Conservation (phyloP, 257 asterid genomes). For the Pogostemon cablin region DNA sequence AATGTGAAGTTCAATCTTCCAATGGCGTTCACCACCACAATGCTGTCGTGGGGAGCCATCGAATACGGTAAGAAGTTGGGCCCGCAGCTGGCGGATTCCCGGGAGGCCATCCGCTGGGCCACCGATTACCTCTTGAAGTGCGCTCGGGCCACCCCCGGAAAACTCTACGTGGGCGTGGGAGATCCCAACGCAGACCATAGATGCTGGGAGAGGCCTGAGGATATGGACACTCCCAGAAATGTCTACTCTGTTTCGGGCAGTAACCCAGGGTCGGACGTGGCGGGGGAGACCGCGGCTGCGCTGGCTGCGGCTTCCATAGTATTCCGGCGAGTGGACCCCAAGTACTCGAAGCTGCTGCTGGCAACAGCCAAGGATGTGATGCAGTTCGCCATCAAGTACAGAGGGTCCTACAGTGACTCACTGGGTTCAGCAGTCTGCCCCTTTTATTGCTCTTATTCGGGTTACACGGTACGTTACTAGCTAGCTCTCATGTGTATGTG, state of each 20-base stretch:
- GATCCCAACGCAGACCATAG: conserved; percentile 79
- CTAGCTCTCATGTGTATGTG: too few relatives aligned
- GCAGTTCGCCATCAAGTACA: conserved; percentile 64
- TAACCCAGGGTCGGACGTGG: conserved; percentile 91
- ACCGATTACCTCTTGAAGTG: conserved; percentile 85
- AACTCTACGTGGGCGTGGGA: conserved; percentile 83
- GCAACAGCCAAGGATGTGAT: conserved; percentile 60
- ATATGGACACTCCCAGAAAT: conserved; percentile 71
- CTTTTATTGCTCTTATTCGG: conserved; percentile 83
- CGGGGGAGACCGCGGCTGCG: conserved; percentile 93
- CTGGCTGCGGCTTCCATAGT: conserved; percentile 87
- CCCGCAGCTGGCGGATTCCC: conserved; percentile 43
- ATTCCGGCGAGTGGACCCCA: conserved; percentile 55
- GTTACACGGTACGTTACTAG: conserved; percentile 50
- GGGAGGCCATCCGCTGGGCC: conserved; percentile 81
- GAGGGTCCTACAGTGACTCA: conserved; percentile 80
- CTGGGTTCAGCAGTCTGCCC: conserved; percentile 78
- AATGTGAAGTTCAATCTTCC: conserved; percentile 88
- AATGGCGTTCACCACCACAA: conserved; percentile 85
- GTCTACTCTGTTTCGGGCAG: conserved; percentile 61
- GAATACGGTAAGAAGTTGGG: conserved; percentile 75
- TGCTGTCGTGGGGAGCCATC: conserved; percentile 78
- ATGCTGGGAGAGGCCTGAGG: conserved; percentile 95
- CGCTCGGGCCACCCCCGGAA: conserved; percentile 70
- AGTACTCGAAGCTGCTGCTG: conserved; percentile 54